Percentiles rank a stretch among this genome's conserved stretches.
These are phyloP conservation scores for Aristolochia fimbriata DNA, from an alignment of 164 flowering plant genomes.

Conservation along the genomic window DNA sequence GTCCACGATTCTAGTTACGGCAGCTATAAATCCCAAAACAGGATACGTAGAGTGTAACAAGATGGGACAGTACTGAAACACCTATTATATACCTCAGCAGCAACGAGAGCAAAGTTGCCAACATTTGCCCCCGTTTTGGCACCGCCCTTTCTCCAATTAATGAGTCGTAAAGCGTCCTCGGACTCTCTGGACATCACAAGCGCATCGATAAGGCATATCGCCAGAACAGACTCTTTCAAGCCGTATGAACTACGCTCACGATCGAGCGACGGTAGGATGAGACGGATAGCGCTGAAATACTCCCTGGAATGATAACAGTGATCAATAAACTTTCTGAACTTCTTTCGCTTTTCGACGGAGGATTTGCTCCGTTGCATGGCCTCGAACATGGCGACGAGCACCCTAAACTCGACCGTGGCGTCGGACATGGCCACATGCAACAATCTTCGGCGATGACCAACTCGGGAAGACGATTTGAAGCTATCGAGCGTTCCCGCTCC, in stretches of 20 bases:
- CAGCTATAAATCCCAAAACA: too few relatives aligned
- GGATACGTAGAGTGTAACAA: too few relatives aligned
- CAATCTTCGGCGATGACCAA: not conserved
- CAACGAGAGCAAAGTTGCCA: conserved; percentile 74
- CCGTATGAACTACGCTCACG: conserved; percentile 87
- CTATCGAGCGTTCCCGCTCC: not conserved
- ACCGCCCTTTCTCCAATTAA: conserved; percentile 92
- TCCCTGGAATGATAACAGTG: conserved; percentile 46
- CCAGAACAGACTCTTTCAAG: conserved; percentile 75
- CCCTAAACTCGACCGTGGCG: conserved; percentile 40
- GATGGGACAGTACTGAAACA: too few relatives aligned
- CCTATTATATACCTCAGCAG: conserved; percentile 43
- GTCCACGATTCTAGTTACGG: too few relatives aligned
- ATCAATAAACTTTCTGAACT: conserved; percentile 81
- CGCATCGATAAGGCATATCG: conserved; percentile 72
- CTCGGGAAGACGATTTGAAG: not conserved
- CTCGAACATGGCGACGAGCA: conserved; percentile 58
- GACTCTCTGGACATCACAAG: conserved; percentile 80
- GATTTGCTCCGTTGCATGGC: conserved; percentile 66
- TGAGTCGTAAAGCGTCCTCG: conserved; percentile 61
- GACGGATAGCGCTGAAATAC: conserved; percentile 61
- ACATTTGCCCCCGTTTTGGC: conserved; percentile 58
- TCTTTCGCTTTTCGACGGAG: conserved; percentile 56
- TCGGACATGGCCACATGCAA: conserved; percentile 3
- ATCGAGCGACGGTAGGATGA: conserved; percentile 72